A percentile compares a stretch with the other conserved stretches of the same genome.
Evolutionary conservation across 192 early-diverging fungal genomes (phyloP).

Genomic region (Allomyces macrogynus): DNA sequence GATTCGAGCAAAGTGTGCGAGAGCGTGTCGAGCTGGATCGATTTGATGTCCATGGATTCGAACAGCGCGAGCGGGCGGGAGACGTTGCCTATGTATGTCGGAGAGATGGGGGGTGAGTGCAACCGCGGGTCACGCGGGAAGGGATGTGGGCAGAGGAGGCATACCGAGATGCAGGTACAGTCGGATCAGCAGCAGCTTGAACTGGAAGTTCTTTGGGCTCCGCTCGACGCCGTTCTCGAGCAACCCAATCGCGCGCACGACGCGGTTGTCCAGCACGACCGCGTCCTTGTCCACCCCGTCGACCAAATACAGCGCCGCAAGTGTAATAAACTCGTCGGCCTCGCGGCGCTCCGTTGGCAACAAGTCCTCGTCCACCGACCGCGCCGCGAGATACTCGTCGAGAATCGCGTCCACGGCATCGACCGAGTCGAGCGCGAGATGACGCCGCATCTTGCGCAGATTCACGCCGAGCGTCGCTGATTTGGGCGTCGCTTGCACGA

Average conservation of each 20-base stretch:
- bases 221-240: constrained; percentile 52
- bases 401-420: not conserved
- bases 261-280: not conserved
- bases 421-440: not conserved
- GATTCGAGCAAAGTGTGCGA: constrained; percentile 25
- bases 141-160: not conserved
- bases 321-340: not conserved
- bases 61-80: constrained; percentile 36
- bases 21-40: constrained; percentile 78
- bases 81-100: constrained; percentile 22
- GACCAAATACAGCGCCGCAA: not conserved
- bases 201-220: constrained; percentile 62
- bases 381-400: not conserved
- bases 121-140: not conserved
- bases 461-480: not conserved
- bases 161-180: constrained; percentile 53
- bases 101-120: not conserved
- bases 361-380: not conserved
- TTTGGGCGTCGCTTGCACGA: not conserved
- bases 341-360: constrained; percentile 6
- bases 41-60: constrained; percentile 65
- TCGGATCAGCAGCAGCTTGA: constrained; percentile 70
- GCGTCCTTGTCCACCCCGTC: not conserved
- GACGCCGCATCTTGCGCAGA: not conserved
- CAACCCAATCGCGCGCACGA: constrained; percentile 28